Percentiles rank a stretch among this genome's conserved stretches.
Conservation (phyloP, 768 basidiomycete genomes). For the Mycena latifolia region DNA sequence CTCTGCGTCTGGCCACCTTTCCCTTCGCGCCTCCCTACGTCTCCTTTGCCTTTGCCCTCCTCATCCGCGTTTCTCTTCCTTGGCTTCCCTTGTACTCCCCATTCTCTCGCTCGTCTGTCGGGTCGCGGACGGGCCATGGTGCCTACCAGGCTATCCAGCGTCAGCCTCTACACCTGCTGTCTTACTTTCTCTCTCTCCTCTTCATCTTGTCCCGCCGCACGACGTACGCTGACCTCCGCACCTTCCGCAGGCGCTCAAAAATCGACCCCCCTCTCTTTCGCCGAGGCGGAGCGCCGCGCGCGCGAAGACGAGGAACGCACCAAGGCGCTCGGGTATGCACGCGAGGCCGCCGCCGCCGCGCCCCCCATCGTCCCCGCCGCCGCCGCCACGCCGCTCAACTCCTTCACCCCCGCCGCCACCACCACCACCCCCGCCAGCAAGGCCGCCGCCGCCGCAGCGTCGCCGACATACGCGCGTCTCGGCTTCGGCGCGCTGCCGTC, state of each 20-base stretch:
- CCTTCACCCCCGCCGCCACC: slow-evolving; percentile 35
- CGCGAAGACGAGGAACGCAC: slow-evolving; percentile 93
- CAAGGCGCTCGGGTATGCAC: slow-evolving; percentile 93
- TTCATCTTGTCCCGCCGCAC: slow-evolving; percentile 36
- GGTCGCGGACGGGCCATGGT: too few species aligned
- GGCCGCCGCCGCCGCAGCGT: slow-evolving; percentile 24
- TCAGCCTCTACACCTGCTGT: too few species aligned
- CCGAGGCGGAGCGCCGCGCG: slow-evolving; percentile 92
- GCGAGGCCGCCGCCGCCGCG: slow-evolving; percentile 61
- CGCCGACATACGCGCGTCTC: slow-evolving; percentile 31
- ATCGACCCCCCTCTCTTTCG: slow-evolving; percentile 91
- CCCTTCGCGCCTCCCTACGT: too few species aligned
- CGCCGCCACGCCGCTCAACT: slow-evolving; percentile 22
- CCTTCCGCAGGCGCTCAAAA: slow-evolving; percentile 91
- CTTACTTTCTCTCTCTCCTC: not conserved
- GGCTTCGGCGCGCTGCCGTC: slow-evolving; percentile 33
- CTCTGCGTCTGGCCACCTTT: too few species aligned
- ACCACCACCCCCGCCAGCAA: slow-evolving; percentile 39
- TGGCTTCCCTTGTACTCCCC: too few species aligned
- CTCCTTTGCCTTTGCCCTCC: too few species aligned
- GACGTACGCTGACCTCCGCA: slow-evolving; percentile 74
- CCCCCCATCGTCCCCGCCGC: slow-evolving; percentile 16
- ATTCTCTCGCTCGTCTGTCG: too few species aligned
- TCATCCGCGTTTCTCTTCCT: too few species aligned
- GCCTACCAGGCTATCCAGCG: too few species aligned